phyloP scores from a whole-genome alignment of 257 asterid species.

The Solanum raphanifolium region DNA sequence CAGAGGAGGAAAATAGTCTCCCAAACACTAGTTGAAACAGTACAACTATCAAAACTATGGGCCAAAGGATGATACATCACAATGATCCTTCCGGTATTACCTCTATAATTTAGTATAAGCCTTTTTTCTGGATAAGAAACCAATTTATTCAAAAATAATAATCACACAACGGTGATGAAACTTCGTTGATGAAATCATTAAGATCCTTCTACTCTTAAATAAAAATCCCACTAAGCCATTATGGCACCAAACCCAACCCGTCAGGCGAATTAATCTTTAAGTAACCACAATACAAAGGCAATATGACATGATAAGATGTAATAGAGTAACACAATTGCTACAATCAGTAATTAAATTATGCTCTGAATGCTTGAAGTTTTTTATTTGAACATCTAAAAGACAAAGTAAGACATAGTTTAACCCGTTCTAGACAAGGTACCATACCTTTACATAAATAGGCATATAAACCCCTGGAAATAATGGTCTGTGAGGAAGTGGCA shows the following conservation, averaged over 20 bases:
- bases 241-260: not conserved
- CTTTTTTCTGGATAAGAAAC: not conserved
- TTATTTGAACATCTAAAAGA: not conserved
- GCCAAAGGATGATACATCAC: not conserved
- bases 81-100: not conserved
- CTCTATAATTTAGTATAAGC: not conserved
- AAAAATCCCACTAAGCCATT: not conserved
- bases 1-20: not conserved
- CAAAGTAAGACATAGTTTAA: not conserved
- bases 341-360: not conserved
- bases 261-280: not conserved
- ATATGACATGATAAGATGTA: not conserved
- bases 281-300: not conserved
- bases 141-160: not conserved
- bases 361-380: not conserved
- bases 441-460: conserved; percentile 96
- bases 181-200: not conserved
- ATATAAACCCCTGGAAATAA: conserved; percentile 93
- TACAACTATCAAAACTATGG: not conserved
- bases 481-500: conserved; percentile 65
- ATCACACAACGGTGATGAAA: not conserved
- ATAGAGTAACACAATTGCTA: not conserved
- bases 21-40: not conserved
- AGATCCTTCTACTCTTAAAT: not conserved
- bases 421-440: conserved; percentile 1